Base-by-base conservation (phyloP, 1,284 basidiomycete species). In the Moesziomyces antarcticus region DNA sequence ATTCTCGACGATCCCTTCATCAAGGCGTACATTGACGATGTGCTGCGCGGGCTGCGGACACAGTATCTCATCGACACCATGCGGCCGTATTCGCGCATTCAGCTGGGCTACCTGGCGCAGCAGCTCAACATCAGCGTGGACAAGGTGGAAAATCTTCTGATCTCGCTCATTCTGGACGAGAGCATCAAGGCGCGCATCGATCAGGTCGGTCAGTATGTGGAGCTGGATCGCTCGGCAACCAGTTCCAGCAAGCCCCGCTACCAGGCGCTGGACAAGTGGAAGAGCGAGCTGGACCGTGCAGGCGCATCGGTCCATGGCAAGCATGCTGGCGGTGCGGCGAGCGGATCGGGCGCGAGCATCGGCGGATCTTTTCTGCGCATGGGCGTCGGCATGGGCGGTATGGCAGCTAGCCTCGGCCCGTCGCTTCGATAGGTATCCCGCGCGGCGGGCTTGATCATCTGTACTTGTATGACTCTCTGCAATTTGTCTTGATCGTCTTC, bases 21-120 rank as follows among this genome's bases (percentile, higher is more conserved):
- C 83, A 89, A 90, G 43, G 88, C 88, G 21, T 97, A 98, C 85
- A 97, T 99, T 61, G 93, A 94, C 69, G 97, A 99, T 83, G 90
- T 99, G 13, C 88, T 99, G 51, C 91, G 92, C 45, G 95, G 93
- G 79, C 86, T 99, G 52, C 89, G 96, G 5, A 98, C 95, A 0
- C 94, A 96, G 80, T 99, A 97, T 84, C 89, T 99, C 66, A 94
- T 98, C 75, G 96, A 98, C 84, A 89, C 97, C 68, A 95, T 99
- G 87, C 95, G 94, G 84, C 94, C 95, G 1, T 99, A 99, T 85
- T 95, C 93, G 1, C 89, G 94, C 37, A 88, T 99, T 48, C 94
- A 97, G 84, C 88, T 98, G 44, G 89, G 90, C 14, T 43, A 62
- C 14, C 50, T 74, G 13, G 50, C 51, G 5, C 80, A 97, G 93